Conservation (phyloP, 2,329 filamentous ascomycete species). For the Paraconiothyrium brasiliense region DNA sequence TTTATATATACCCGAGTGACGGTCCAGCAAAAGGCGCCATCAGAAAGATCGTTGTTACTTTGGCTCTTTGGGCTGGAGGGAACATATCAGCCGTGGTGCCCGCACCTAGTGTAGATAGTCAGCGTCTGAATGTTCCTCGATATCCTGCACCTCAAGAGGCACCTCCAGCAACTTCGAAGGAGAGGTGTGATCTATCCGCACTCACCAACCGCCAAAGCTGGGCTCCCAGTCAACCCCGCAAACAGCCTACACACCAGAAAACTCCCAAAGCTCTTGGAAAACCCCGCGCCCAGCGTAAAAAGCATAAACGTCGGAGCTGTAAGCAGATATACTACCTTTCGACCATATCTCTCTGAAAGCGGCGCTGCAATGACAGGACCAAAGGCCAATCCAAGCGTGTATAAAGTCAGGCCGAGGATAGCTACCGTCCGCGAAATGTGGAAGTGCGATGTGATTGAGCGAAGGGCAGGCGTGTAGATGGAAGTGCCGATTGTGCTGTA, state of each 20-base stretch:
- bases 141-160: not conserved
- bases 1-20: constrained; percentile 40
- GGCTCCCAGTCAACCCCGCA: constrained; percentile 75
- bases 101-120: constrained; percentile 20
- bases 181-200: not conserved
- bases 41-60: constrained; percentile 49
- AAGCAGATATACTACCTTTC: constrained; percentile 62
- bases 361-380: constrained; percentile 69
- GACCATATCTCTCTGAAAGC: constrained; percentile 66
- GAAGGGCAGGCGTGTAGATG: constrained; percentile 61
- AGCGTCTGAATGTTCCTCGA: not conserved
- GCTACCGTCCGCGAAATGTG: constrained; percentile 63
- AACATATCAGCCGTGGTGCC: constrained; percentile 55
- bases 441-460: constrained; percentile 63
- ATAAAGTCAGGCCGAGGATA: constrained; percentile 68
- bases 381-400: constrained; percentile 67
- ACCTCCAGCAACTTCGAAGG: not conserved
- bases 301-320: constrained; percentile 60
- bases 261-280: constrained; percentile 60
- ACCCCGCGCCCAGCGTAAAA: constrained; percentile 66
- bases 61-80: constrained; percentile 41
- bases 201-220: constrained; percentile 54
- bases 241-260: constrained; percentile 71
- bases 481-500: constrained; percentile 63
- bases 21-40: constrained; percentile 55